Evolutionary conservation across 176 grass and related monocot genomes (phyloP), one percentile per base, ranked within the genome.

Genomic region (Carex pumila): DNA sequence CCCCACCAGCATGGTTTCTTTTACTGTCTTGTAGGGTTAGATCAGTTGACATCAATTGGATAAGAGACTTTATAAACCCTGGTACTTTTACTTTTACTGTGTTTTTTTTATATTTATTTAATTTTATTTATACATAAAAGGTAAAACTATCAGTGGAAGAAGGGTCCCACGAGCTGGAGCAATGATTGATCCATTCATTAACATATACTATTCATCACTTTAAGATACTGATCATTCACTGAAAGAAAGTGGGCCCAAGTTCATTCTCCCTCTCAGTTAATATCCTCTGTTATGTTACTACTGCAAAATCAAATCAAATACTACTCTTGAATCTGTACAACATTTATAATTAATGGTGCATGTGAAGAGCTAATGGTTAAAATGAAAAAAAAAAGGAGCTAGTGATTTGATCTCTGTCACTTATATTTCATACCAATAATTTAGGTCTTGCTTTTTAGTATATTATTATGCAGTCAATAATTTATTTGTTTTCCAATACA

Each of bases 151-250:
- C 80, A 86, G 92, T 92, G 90, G 85, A 77, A 82, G 25, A 68
- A 61, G 80, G 87, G 80, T 70, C 82, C 88, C 88, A 86, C 36
- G 81, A 83, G 81, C n/a, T 74, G 74, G 80, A 89, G 81, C 90
- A 90, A 94, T 92, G 43, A 94, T 94, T 94, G 92, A 79, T 53
- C 81, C 87, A 94, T 88, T 94, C 88, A 94, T 94, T 94, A 85
- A 92, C 85, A 85, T 54, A 69, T 70, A 79, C 80, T 82, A 65
- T 49, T 90, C 74, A 86, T 84, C 91, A 90, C 92, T 92, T 94
- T 92, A 81, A 66, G 69, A n/a, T 56, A 65, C 85, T 88, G 80
- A 91, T 94, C 7, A 86, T 94, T 60, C 71, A 80, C 83, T 71
- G 87, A 72, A 88, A 88, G 83, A 81, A 72, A 65, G 81, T 86